phyloP scores from a whole-genome alignment of 768 basidiomycete species.

The Rhodotorula kratochvilovae region DNA sequence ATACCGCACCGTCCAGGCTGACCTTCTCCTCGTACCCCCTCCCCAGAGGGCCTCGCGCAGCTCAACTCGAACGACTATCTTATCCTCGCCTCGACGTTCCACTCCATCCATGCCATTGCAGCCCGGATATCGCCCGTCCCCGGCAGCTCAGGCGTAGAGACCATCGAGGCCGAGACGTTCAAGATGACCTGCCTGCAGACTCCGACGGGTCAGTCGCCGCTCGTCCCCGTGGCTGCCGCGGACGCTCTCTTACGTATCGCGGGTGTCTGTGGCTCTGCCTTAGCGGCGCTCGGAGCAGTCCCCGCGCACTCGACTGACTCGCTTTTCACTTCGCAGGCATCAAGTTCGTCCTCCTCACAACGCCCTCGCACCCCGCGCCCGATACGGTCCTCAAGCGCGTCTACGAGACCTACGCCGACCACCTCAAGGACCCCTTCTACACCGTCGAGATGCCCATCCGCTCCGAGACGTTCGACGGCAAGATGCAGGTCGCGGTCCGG shows the following conservation, averaged over 20 bases:
- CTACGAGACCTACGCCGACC: conserved; percentile 89
- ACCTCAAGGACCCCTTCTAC: conserved; percentile 99
- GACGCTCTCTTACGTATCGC: too few relatives aligned
- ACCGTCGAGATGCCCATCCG: conserved; percentile 99
- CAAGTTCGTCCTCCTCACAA: conserved; percentile 89
- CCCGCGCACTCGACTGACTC: background rate
- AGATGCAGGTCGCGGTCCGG: conserved; percentile 46
- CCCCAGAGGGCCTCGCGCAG: conserved; percentile 78
- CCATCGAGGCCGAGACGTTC: conserved; percentile 94
- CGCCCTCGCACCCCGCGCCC: conserved; percentile 61
- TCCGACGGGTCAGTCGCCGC: conserved; percentile 64
- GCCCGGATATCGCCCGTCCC: conserved; percentile 74
- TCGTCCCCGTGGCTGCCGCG: too few relatives aligned
- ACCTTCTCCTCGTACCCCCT: background rate
- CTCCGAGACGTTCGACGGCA: conserved; percentile 74
- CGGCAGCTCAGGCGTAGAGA: conserved; percentile 75
- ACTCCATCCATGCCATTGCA: conserved; percentile 98
- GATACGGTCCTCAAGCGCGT: conserved; percentile 72
- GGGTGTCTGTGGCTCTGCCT: background rate
- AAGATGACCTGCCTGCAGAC: conserved; percentile 89
- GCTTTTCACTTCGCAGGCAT: conserved; percentile 58
- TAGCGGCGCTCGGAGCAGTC: background rate
- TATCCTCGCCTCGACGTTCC: conserved; percentile 90
- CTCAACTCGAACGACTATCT: conserved; percentile 91
- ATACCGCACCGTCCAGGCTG: background rate